Evolutionary conservation across 1,139 yeast species (phyloP).

Genomic region (Pneumocystis jirovecii): DNA sequence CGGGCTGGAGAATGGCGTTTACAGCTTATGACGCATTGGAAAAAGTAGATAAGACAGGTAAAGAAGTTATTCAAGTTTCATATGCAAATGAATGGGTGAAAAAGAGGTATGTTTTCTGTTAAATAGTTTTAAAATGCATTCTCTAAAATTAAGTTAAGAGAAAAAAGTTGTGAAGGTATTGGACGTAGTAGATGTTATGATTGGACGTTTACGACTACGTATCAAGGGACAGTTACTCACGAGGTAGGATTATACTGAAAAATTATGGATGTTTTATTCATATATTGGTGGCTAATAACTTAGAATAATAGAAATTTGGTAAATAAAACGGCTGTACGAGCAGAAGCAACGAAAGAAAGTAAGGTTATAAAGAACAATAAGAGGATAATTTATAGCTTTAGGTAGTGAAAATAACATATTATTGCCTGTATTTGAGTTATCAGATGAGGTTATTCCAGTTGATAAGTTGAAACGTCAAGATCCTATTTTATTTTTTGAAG

Average conservation of each 20-base stretch:
- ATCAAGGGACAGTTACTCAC: constrained; percentile 41
- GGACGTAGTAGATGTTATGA: constrained; percentile 68
- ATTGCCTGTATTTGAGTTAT: constrained; percentile 12
- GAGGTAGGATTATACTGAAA: background rate
- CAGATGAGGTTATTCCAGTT: constrained; percentile 41
- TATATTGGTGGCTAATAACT: background rate
- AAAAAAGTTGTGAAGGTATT: constrained; percentile 27
- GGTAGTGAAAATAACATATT: background rate
- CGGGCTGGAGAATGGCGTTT: constrained; percentile 41
- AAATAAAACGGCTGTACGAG: background rate
- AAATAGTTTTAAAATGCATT: constrained; percentile 4
- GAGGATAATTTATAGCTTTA: background rate
- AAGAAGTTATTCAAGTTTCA: constrained; percentile 49
- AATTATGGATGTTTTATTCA: background rate
- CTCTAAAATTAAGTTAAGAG: background rate
- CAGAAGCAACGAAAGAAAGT: background rate
- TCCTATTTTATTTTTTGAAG: constrained; percentile 80
- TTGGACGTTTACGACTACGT: constrained; percentile 86
- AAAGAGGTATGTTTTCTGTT: constrained; percentile 11
- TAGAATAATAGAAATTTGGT: background rate
- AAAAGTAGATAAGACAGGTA: constrained; percentile 38
- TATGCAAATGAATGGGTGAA: constrained; percentile 50
- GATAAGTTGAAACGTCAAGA: constrained; percentile 57
- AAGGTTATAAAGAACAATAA: background rate
- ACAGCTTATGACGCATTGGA: constrained; percentile 71